A percentile compares a stretch with the other conserved stretches of the same genome.
Evolutionary conservation across 2,329 filamentous ascomycete genomes (phyloP).

Genomic region (Ophiognomonia clavigignenti-juglandacearum): DNA sequence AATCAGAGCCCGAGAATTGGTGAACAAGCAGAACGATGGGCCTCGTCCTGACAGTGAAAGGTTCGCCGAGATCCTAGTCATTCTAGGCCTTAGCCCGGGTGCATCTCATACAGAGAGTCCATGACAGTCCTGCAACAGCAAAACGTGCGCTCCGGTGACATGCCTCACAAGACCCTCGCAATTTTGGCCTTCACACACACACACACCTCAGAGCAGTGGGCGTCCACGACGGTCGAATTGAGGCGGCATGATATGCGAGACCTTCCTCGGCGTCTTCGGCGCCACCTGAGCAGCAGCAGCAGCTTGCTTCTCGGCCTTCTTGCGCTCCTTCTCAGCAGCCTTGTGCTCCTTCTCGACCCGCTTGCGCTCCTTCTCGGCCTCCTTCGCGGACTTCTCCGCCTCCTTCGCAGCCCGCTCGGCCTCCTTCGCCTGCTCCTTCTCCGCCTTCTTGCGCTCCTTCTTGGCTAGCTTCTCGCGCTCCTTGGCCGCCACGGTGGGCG

Average conservation of each 20-base stretch:
- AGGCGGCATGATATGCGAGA: background rate
- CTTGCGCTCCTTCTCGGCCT: background rate
- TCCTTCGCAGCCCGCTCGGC: constrained; percentile 8
- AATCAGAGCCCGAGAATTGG: too few species aligned
- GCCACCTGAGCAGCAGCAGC: too few species aligned
- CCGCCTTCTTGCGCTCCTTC: constrained; percentile 3
- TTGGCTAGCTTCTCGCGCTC: constrained; percentile 4
- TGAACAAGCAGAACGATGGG: too few species aligned
- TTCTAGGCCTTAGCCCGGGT: too few species aligned
- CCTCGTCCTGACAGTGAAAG: too few species aligned
- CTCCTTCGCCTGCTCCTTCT: constrained; percentile 6
- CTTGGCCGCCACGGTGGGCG: constrained; percentile 1
- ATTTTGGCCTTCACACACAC: too few species aligned
- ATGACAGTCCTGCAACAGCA: too few species aligned
- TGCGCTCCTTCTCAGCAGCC: background rate
- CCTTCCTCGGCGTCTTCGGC: background rate
- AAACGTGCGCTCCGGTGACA: too few species aligned
- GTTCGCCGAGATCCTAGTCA: too few species aligned
- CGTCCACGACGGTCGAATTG: background rate
- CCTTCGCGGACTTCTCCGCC: background rate
- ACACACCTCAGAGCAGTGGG: background rate
- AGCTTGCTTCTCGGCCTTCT: background rate
- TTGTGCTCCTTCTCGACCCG: constrained; percentile 28
- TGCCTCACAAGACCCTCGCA: too few species aligned
- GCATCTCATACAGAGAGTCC: too few species aligned